Percentiles rank a stretch among this genome's conserved stretches.
Evolutionary conservation across 176 grass and related monocot genomes (phyloP).

Genomic region (Zoysia japonica): DNA sequence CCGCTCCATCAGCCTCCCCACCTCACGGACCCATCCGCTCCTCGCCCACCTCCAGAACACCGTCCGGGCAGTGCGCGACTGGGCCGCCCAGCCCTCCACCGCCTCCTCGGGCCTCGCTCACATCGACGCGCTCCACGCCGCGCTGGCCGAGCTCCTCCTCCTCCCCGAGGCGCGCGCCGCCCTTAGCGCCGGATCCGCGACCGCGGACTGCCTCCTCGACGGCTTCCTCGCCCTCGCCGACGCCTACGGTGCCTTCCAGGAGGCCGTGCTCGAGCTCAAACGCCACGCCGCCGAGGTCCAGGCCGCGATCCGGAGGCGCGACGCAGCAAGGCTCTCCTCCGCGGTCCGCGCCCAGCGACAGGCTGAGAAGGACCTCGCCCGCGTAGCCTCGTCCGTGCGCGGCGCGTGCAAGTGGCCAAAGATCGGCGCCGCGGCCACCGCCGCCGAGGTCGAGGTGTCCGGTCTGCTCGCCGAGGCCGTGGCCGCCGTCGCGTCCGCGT

Average conservation of each 20-base stretch:
- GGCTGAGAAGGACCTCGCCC: slow-evolving; percentile 44
- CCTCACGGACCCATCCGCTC: slow-evolving; percentile 45
- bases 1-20: slow-evolving; percentile 58
- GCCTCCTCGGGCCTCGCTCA: slow-evolving; percentile 1
- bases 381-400: slow-evolving; percentile 41
- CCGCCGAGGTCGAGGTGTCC: slow-evolving; percentile 39
- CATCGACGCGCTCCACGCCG: slow-evolving; percentile 46
- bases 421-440: not conserved
- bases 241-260: slow-evolving; percentile 61
- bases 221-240: slow-evolving; percentile 62
- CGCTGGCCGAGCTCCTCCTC: slow-evolving; percentile 52
- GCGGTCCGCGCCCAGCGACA: slow-evolving; percentile 33
- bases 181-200: not conserved
- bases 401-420: slow-evolving; percentile 17
- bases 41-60: slow-evolving; percentile 42
- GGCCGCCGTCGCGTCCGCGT: slow-evolving; percentile 25
- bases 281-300: slow-evolving; percentile 41
- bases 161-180: slow-evolving; percentile 42
- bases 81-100: not conserved
- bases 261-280: slow-evolving; percentile 33
- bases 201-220: slow-evolving; percentile 53
- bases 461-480: slow-evolving; percentile 42
- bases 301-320: slow-evolving; percentile 52
- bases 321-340: slow-evolving; percentile 34
- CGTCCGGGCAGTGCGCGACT: slow-evolving; percentile 32